Conservation (phyloP, 768 basidiomycete species). For the Pleurotus giganteus region DNA sequence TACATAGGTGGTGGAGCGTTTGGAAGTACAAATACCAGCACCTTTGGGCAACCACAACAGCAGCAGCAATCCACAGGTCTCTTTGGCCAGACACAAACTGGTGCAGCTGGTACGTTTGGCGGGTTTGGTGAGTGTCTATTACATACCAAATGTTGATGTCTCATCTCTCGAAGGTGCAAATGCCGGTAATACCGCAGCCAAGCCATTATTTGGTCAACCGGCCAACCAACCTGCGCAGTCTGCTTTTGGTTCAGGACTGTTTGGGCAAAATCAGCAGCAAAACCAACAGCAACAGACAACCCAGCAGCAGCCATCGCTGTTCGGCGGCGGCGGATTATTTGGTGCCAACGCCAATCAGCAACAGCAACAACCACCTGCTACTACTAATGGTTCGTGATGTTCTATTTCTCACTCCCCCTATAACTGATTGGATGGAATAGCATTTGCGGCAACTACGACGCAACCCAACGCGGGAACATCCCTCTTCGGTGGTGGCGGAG, state of each 20-base stretch:
- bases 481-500: conserved; percentile 30
- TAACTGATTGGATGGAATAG: conserved; percentile 18
- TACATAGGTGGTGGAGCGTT: neutral
- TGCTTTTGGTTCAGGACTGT: conserved; percentile 36
- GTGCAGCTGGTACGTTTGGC: conserved; percentile 35
- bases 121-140: conserved; percentile 27
- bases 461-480: conserved; percentile 24
- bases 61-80: conserved; percentile 31
- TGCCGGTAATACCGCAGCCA: conserved; percentile 28
- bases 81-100: conserved; percentile 28
- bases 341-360: conserved; percentile 31
- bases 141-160: conserved; percentile 17
- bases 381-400: conserved; percentile 28
- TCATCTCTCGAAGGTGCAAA: conserved; percentile 27
- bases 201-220: conserved; percentile 48
- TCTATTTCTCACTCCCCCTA: conserved; percentile 1
- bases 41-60: conserved; percentile 30
- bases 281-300: conserved; percentile 29
- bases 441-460: conserved; percentile 33
- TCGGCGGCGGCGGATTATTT: conserved; percentile 24
- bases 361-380: conserved; percentile 37
- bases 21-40: conserved; percentile 3
- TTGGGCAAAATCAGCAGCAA: conserved; percentile 32
- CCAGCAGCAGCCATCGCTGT: conserved; percentile 16
- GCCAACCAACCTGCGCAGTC: conserved; percentile 36